Conservation (phyloP, 2,329 filamentous ascomycete species). For the Penicillium brevicompactum region DNA sequence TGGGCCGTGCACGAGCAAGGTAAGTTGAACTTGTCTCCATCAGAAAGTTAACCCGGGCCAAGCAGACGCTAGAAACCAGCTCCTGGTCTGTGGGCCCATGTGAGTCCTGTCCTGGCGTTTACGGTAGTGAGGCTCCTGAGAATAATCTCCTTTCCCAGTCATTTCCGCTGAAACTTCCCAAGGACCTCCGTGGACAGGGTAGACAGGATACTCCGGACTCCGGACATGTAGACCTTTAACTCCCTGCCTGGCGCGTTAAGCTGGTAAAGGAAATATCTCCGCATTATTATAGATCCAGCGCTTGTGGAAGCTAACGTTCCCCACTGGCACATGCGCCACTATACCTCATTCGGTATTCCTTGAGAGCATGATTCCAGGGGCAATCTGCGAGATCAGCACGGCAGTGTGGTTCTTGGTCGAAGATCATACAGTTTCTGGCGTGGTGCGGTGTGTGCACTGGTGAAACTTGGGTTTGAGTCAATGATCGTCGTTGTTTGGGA, state of each 20-base stretch:
- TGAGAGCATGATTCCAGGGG: slow-evolving; percentile 5
- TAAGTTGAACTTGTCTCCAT: slow-evolving; percentile 7
- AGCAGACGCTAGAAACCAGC: slow-evolving; percentile 9
- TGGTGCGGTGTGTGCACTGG: too few species aligned
- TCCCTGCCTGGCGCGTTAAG: background rate
- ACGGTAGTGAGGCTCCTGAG: background rate
- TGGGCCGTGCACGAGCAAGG: slow-evolving; percentile 1
- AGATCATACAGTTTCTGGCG: background rate
- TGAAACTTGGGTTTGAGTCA: background rate
- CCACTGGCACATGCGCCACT: slow-evolving; percentile 11
- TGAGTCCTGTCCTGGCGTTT: background rate
- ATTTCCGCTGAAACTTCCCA: too few species aligned
- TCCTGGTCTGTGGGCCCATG: too few species aligned
- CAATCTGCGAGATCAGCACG: background rate
- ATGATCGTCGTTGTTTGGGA: background rate
- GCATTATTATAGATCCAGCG: slow-evolving; percentile 13
- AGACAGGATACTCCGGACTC: background rate
- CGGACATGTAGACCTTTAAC: background rate
- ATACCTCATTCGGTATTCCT: slow-evolving; percentile 8
- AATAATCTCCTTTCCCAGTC: background rate
- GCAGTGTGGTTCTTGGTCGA: background rate
- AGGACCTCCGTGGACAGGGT: too few species aligned
- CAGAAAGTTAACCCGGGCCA: slow-evolving; percentile 16
- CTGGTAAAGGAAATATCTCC: slow-evolving; percentile 17
- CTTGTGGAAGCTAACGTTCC: slow-evolving; percentile 13